Conservation (phyloP, 805 yeast species). For the Yamadazyma nakazawae region DNA sequence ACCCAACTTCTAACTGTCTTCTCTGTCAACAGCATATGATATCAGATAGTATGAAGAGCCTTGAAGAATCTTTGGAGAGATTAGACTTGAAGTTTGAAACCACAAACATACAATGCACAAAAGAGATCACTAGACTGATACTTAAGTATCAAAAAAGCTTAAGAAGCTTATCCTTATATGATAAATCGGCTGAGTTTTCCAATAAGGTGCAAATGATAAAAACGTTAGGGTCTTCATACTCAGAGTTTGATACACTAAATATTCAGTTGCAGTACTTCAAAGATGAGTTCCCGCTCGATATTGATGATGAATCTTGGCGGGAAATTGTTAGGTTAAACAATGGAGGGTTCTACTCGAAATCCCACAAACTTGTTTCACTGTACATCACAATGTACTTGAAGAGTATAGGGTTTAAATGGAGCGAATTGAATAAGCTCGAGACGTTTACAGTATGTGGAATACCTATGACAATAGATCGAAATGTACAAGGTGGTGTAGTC, state of each 20-base stretch:
- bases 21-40: constrained; percentile 17
- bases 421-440: not conserved
- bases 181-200: constrained; percentile 16
- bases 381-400: constrained; percentile 1
- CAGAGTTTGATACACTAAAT: constrained; percentile 8
- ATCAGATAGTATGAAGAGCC: constrained; percentile 3
- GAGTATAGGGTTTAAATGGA: not conserved
- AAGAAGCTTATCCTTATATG: constrained; percentile 13
- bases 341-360: constrained; percentile 1
- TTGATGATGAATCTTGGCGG: not conserved
- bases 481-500: not conserved
- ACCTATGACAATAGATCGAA: not conserved
- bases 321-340: not conserved
- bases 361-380: not conserved
- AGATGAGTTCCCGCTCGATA: not conserved
- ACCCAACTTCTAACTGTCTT: constrained; percentile 21
- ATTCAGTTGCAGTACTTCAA: constrained; percentile 6
- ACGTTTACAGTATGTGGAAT: not conserved
- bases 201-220: constrained; percentile 16
- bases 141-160: constrained; percentile 13
- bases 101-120: constrained; percentile 10
- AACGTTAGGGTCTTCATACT: constrained; percentile 1
- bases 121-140: constrained; percentile 9
- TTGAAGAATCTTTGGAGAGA: constrained; percentile 10
- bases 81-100: constrained; percentile 16